Conservation (phyloP, 371 early-diverging fungal genomes). For the Apophysomyces ossiformis region DNA sequence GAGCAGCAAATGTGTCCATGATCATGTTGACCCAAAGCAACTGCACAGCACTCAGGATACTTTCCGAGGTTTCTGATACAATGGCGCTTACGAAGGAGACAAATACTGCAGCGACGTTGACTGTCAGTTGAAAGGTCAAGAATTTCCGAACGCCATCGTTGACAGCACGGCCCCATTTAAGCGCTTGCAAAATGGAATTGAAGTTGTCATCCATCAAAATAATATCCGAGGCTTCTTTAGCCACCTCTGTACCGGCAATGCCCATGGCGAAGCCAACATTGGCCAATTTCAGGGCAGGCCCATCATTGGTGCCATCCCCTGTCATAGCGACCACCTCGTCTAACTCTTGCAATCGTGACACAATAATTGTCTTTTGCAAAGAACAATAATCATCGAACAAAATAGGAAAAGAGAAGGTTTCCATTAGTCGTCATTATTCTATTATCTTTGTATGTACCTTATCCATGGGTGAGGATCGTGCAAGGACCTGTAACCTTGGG, state of each 20-base stretch:
- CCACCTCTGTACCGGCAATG: slow-evolving; percentile 91
- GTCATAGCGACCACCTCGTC: slow-evolving; percentile 72
- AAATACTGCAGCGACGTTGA: slow-evolving; percentile 84
- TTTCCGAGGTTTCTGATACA: slow-evolving; percentile 90
- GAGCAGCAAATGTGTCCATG: slow-evolving; percentile 95
- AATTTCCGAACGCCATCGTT: slow-evolving; percentile 91
- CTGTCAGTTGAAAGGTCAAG: slow-evolving; percentile 93
- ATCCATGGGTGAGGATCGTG: slow-evolving; percentile 87
- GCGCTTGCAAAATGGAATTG: slow-evolving; percentile 80
- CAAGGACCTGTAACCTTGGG: slow-evolving; percentile 85
- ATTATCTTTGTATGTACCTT: slow-evolving; percentile 55
- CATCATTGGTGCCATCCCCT: slow-evolving; percentile 96
- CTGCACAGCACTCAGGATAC: slow-evolving; percentile 93
- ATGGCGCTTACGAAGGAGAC: slow-evolving; percentile 91
- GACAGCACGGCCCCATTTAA: slow-evolving; percentile 93
- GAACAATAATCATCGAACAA: neutral
- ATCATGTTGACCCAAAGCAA: slow-evolving; percentile 96
- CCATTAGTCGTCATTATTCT: neutral
- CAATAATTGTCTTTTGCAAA: slow-evolving; percentile 64
- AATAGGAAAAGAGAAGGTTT: no score
- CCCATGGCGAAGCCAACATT: slow-evolving; percentile 98
- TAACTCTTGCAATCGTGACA: slow-evolving; percentile 71
- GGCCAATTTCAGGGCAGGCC: slow-evolving; percentile 89
- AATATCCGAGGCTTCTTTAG: slow-evolving; percentile 91
- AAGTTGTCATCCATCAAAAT: slow-evolving; percentile 93